These are phyloP conservation scores for Phragmites australis DNA, from an alignment of 176 grass and related monocot genomes.

Conservation along the genomic window DNA sequence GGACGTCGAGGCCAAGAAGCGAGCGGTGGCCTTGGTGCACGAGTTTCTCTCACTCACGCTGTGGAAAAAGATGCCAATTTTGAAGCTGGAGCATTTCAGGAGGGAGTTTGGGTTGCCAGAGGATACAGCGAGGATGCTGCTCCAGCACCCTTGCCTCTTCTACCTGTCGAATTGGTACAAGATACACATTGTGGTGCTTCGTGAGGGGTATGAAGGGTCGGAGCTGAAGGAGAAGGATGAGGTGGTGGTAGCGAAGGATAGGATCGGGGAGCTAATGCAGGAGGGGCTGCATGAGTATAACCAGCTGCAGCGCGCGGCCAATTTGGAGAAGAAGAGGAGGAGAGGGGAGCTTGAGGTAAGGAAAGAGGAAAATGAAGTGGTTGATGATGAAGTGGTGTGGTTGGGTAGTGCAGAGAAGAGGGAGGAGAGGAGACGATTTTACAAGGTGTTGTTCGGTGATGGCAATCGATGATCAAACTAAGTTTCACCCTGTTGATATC, in stretches of 20 bases:
- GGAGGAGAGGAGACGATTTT: slow-evolving; percentile 79
- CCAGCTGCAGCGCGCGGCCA: slow-evolving; percentile 33
- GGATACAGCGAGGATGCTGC: slow-evolving; percentile 58
- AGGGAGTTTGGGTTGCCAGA: slow-evolving; percentile 70
- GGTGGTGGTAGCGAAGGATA: slow-evolving; percentile 68
- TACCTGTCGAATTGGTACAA: slow-evolving; percentile 86
- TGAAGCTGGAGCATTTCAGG: slow-evolving; percentile 91
- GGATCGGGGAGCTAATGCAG: slow-evolving; percentile 86
- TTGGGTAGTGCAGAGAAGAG: slow-evolving; percentile 60
- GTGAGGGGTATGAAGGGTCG: slow-evolving; percentile 65
- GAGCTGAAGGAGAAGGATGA: slow-evolving; percentile 79
- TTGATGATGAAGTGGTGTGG: slow-evolving; percentile 21
- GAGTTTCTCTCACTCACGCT: slow-evolving; percentile 76
- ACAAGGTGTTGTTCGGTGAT: slow-evolving; percentile 71
- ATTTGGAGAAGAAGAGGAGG: slow-evolving; percentile 87
- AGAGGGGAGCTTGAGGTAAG: slow-evolving; percentile 69
- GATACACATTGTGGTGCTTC: slow-evolving; percentile 75
- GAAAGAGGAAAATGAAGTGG: slow-evolving; percentile 51
- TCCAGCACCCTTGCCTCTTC: slow-evolving; percentile 74
- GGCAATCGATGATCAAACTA: slow-evolving; percentile 17
- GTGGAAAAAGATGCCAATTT: slow-evolving; percentile 85
- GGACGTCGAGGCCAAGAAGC: slow-evolving; percentile 54
- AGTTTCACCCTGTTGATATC: neutral
- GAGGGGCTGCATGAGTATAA: slow-evolving; percentile 91
- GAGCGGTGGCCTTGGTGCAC: slow-evolving; percentile 60